Conservation (phyloP, 208 protist species). For the Trypanosoma cruzi region DNA sequence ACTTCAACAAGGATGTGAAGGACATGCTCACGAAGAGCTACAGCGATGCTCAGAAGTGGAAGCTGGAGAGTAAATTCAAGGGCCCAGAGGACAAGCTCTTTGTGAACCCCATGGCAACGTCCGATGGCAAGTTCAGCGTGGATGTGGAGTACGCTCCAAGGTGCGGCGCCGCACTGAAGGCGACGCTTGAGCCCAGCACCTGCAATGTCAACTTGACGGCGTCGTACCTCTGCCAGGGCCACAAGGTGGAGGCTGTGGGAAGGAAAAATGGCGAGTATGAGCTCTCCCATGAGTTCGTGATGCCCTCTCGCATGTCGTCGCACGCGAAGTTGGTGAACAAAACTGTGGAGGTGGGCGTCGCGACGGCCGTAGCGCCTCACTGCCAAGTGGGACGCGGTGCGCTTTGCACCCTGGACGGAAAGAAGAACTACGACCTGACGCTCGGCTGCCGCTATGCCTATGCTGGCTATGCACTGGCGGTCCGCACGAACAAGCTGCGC, state of each 20-base stretch:
- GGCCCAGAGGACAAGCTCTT: constrained; percentile 53
- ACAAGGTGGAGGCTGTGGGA: constrained; percentile 58
- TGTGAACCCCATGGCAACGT: constrained; percentile 57
- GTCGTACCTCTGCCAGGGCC: constrained; percentile 41
- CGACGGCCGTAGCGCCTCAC: constrained; percentile 49
- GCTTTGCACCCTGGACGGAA: constrained; percentile 47
- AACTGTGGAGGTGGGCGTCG: constrained; percentile 58
- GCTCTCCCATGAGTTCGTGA: constrained; percentile 43
- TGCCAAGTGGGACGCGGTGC: constrained; percentile 67
- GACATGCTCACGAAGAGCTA: constrained; percentile 80
- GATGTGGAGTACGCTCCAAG: constrained; percentile 62
- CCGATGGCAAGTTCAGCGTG: constrained; percentile 37
- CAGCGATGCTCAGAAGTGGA: constrained; percentile 48
- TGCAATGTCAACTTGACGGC: constrained; percentile 37
- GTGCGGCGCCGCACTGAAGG: constrained; percentile 51
- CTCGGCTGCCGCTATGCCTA: constrained; percentile 53
- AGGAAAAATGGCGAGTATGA: constrained; percentile 31
- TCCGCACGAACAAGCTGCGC: constrained; percentile 54
- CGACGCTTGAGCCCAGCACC: constrained; percentile 47
- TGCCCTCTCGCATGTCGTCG: constrained; percentile 48
- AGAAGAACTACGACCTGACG: constrained; percentile 64
- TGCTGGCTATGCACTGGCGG: constrained; percentile 38
- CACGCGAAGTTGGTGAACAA: constrained; percentile 73
- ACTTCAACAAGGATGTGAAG: constrained; percentile 81
- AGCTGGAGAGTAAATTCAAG: constrained; percentile 84